These are phyloP conservation scores for Atkinsonella hypoxylon DNA, from an alignment of 2,329 filamentous ascomycete species.

Conservation along the genomic window DNA sequence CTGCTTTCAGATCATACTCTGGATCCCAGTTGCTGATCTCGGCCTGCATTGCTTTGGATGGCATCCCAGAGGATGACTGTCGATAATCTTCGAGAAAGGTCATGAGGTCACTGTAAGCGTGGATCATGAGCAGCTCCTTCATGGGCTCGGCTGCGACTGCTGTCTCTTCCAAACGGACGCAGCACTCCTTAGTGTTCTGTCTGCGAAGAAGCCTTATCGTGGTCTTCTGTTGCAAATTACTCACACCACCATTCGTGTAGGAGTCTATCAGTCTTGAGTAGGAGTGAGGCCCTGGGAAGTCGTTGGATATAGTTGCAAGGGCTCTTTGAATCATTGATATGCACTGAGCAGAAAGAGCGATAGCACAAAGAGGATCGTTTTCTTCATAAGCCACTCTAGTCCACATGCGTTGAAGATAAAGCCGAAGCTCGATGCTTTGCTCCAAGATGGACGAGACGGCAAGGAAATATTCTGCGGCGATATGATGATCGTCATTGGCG, in stretches of 20 bases:
- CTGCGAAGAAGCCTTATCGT: neutral
- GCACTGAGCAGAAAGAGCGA: neutral
- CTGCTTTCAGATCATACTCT: slow-evolving; percentile 22
- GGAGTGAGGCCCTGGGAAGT: slow-evolving; percentile 33
- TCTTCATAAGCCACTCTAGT: neutral
- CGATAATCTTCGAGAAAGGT: slow-evolving; percentile 35
- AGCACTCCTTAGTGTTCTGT: neutral
- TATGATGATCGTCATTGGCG: slow-evolving; percentile 12
- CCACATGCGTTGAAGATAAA: slow-evolving; percentile 15
- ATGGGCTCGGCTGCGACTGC: slow-evolving; percentile 19
- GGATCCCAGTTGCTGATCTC: slow-evolving; percentile 30
- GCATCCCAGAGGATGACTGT: slow-evolving; percentile 30
- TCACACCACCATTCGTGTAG: slow-evolving; percentile 25
- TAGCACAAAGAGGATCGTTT: neutral
- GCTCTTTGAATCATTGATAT: slow-evolving; percentile 25
- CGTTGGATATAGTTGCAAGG: slow-evolving; percentile 26
- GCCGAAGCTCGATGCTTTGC: slow-evolving; percentile 28
- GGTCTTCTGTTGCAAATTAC: slow-evolving; percentile 14
- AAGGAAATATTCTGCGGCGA: slow-evolving; percentile 27
- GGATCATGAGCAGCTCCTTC: slow-evolving; percentile 30
- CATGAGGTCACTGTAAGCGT: slow-evolving; percentile 29
- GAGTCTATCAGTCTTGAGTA: slow-evolving; percentile 30
- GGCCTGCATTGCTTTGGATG: slow-evolving; percentile 30
- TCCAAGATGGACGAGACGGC: slow-evolving; percentile 26
- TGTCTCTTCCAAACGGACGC: neutral